Evolutionary conservation across 768 basidiomycete species (phyloP).

Genomic region (Panellus pusillus): DNA sequence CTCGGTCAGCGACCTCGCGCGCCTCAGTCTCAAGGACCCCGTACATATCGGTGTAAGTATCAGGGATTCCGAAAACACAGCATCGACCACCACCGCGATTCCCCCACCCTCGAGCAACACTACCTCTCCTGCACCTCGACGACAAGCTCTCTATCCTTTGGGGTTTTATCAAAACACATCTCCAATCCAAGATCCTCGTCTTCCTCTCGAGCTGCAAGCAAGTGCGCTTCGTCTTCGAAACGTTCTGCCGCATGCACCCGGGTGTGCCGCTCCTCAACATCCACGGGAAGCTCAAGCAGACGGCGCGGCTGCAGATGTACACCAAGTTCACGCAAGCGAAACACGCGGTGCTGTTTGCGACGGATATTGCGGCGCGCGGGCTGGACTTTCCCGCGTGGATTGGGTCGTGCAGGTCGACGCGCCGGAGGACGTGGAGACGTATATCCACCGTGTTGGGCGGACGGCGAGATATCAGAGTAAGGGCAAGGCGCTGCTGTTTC

Average conservation of each 20-base stretch:
- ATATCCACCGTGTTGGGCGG: slow-evolving; percentile 94
- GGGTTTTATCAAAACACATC: slow-evolving; percentile 93
- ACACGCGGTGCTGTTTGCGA: slow-evolving; percentile 88
- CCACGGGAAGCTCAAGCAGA: slow-evolving; percentile 96
- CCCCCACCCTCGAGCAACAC: slow-evolving; percentile 82
- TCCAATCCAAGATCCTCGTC: slow-evolving; percentile 88
- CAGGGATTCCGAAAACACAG: slow-evolving; percentile 33
- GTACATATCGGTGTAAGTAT: slow-evolving; percentile 63
- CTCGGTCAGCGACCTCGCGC: slow-evolving; percentile 84
- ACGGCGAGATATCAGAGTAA: slow-evolving; percentile 92
- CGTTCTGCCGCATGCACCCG: slow-evolving; percentile 94
- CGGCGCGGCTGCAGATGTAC: slow-evolving; percentile 82
- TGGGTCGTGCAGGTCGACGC: slow-evolving; percentile 97
- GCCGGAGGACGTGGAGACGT: slow-evolving; percentile 96
- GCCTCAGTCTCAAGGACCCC: slow-evolving; percentile 84
- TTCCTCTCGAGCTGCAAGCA: slow-evolving; percentile 97
- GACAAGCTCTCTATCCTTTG: slow-evolving; percentile 89
- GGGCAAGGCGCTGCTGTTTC: slow-evolving; percentile 80
- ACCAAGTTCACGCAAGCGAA: slow-evolving; percentile 78
- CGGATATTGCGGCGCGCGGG: slow-evolving; percentile 94
- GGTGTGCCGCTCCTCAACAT: slow-evolving; percentile 91
- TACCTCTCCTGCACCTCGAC: slow-evolving; percentile 84
- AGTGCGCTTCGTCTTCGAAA: slow-evolving; percentile 94
- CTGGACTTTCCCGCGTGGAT: slow-evolving; percentile 96
- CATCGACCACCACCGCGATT: slow-evolving; percentile 39